These are phyloP conservation scores for Didymella pinodella DNA, from an alignment of 2,329 filamentous ascomycete genomes.

Conservation along the genomic window DNA sequence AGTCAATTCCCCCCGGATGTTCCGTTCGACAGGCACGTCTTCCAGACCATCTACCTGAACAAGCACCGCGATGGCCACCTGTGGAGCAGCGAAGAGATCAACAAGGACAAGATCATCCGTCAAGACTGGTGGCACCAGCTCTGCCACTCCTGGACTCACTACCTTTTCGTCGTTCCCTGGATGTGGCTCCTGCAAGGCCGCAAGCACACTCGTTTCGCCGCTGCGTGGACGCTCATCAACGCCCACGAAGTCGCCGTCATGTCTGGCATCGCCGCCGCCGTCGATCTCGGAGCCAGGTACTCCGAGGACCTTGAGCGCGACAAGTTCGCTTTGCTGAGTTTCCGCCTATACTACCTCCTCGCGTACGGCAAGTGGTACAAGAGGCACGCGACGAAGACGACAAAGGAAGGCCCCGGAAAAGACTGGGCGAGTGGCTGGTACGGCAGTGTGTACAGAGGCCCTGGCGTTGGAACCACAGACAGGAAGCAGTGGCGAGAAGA, in stretches of 20 bases:
- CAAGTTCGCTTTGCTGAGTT: conserved; percentile 66
- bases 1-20: conserved; percentile 68
- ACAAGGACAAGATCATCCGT: conserved; percentile 66
- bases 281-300: conserved; percentile 72
- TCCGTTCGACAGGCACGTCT: conserved; percentile 68
- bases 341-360: conserved; percentile 68
- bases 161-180: conserved; percentile 70
- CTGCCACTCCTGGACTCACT: conserved; percentile 70
- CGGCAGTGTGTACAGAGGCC: conserved; percentile 67
- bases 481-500: conserved; percentile 63
- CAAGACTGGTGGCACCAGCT: conserved; percentile 75
- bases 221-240: conserved; percentile 74
- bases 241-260: conserved; percentile 76
- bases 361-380: conserved; percentile 69
- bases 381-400: conserved; percentile 51
- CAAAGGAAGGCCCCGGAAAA: conserved; percentile 59
- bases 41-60: conserved; percentile 74
- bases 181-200: conserved; percentile 76
- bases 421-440: conserved; percentile 66
- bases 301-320: conserved; percentile 69
- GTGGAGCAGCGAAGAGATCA: conserved; percentile 68
- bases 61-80: conserved; percentile 62
- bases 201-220: conserved; percentile 69
- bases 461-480: conserved; percentile 63
- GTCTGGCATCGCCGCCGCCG: conserved; percentile 74